Evolutionary conservation across 208 protist genomes (phyloP).

Genomic region (Crithidia fasciculata): DNA sequence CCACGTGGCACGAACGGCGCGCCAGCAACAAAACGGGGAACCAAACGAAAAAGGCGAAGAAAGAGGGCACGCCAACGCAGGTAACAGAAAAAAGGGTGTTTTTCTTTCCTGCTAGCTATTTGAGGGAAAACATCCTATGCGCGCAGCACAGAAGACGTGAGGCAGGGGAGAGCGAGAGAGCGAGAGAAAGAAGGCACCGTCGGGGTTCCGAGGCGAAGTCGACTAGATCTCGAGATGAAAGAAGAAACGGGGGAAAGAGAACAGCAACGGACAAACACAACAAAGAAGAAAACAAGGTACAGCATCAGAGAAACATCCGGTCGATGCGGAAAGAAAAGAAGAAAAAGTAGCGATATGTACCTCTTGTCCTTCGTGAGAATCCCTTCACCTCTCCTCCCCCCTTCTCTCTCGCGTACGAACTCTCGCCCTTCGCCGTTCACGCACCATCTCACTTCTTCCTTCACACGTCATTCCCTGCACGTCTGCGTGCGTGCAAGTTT

Average conservation of each 20-base stretch:
- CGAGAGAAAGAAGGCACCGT: no score
- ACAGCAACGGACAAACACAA: neutral
- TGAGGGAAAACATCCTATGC: neutral
- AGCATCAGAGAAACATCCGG: neutral
- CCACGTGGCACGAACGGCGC: no score
- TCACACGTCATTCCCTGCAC: neutral
- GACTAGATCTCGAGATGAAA: neutral
- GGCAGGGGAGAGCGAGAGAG: no score
- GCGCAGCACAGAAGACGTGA: neutral
- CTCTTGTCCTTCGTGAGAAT: neutral
- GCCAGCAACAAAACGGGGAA: no score
- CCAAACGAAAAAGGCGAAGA: conserved; percentile 6
- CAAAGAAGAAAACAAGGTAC: neutral
- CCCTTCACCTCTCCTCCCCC: neutral
- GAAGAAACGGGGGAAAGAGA: neutral
- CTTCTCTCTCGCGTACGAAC: neutral
- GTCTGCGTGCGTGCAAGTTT: conserved; percentile 5
- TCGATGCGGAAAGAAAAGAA: conserved; percentile 9
- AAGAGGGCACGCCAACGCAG: no score
- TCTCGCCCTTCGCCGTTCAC: no score
- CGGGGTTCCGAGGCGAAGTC: no score
- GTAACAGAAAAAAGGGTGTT: neutral
- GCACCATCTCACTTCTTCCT: neutral
- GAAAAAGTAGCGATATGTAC: neutral
- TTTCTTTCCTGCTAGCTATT: neutral